phyloP scores from a whole-genome alignment of 2,329 filamentous ascomycete genomes.

The Phaeosphaeriaceae sp. region DNA sequence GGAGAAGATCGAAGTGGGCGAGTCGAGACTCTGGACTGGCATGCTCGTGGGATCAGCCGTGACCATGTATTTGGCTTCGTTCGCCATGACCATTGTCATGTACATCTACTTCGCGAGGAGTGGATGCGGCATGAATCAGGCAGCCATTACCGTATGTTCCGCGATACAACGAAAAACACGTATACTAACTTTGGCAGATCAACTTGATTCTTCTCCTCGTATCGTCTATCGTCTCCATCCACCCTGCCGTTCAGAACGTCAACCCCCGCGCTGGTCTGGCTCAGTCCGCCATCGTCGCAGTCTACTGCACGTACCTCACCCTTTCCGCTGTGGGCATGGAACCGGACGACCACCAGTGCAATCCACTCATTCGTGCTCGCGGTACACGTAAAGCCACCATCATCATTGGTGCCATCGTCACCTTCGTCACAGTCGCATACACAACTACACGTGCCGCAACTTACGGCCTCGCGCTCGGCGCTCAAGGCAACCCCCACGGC shows the following conservation, averaged over 20 bases:
- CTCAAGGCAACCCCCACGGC: slow-evolving; percentile 61
- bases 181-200: slow-evolving; percentile 55
- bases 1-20: slow-evolving; percentile 87
- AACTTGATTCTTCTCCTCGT: slow-evolving; percentile 85
- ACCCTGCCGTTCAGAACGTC: slow-evolving; percentile 86
- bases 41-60: slow-evolving; percentile 91
- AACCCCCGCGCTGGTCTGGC: slow-evolving; percentile 94
- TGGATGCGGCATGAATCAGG: slow-evolving; percentile 93
- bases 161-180: background rate
- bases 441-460: slow-evolving; percentile 96
- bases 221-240: slow-evolving; percentile 84
- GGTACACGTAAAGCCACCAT: slow-evolving; percentile 90
- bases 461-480: slow-evolving; percentile 79
- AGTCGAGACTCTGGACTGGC: slow-evolving; percentile 83
- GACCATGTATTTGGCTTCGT: slow-evolving; percentile 88
- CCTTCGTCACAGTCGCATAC: slow-evolving; percentile 95
- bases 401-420: slow-evolving; percentile 91
- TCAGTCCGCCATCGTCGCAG: slow-evolving; percentile 95
- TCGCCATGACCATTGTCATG: slow-evolving; percentile 95
- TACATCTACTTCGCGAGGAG: slow-evolving; percentile 91
- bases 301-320: slow-evolving; percentile 98
- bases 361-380: slow-evolving; percentile 84
- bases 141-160: slow-evolving; percentile 75
- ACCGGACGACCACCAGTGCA: slow-evolving; percentile 92
- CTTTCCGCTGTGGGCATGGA: slow-evolving; percentile 99